Percentiles rank a stretch among this genome's conserved stretches.
Evolutionary conservation across 371 early-diverging fungal genomes (phyloP).

Genomic region (Chytridium lagenaria): DNA sequence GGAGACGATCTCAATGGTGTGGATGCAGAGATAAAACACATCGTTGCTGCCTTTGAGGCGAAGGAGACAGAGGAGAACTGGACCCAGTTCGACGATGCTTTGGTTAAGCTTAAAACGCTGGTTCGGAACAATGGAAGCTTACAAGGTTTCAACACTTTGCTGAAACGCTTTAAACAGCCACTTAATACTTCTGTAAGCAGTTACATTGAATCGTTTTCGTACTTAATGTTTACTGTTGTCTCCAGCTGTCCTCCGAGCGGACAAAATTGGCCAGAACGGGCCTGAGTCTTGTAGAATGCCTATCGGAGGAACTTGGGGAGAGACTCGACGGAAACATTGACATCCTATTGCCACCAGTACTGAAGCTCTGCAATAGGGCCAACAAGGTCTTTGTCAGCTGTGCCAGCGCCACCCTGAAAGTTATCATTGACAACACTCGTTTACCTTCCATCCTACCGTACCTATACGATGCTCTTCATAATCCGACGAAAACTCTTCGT

Average conservation of each 20-base stretch:
- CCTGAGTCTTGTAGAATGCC: constrained; percentile 35
- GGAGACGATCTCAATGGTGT: constrained; percentile 17
- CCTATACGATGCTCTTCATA: constrained; percentile 35
- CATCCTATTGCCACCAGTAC: constrained; percentile 36
- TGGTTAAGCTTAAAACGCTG: constrained; percentile 32
- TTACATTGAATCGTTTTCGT: background rate
- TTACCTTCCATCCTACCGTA: constrained; percentile 29
- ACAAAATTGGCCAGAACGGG: constrained; percentile 48
- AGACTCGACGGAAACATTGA: constrained; percentile 42
- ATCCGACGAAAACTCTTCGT: constrained; percentile 35
- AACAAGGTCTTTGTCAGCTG: constrained; percentile 48
- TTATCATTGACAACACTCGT: constrained; percentile 33
- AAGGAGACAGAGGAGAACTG: constrained; percentile 55
- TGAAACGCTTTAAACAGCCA: constrained; percentile 20
- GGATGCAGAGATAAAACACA: constrained; percentile 33
- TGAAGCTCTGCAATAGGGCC: constrained; percentile 45
- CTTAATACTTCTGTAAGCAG: constrained; percentile 15
- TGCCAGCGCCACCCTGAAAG: constrained; percentile 37
- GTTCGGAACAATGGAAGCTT: constrained; percentile 24
- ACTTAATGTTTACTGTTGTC: background rate
- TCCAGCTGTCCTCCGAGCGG: constrained; percentile 46
- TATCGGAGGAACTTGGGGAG: constrained; percentile 35
- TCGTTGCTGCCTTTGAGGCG: constrained; percentile 38
- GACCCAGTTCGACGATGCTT: constrained; percentile 44
- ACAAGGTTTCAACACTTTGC: constrained; percentile 22